Conservation (phyloP, 1,139 yeast species). For the Pneumocystis carinii region DNA sequence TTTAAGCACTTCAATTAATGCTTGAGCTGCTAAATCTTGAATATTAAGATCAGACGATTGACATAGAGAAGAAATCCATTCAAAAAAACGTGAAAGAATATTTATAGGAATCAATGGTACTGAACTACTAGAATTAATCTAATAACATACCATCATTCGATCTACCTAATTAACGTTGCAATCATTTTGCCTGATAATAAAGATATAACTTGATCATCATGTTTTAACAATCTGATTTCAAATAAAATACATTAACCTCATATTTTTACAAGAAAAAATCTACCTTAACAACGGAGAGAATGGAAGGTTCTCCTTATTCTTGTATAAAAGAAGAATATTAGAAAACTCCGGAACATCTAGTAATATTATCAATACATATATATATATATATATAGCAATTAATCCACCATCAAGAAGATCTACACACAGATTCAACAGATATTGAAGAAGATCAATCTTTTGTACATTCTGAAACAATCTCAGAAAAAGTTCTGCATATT, state of each 20-base stretch:
- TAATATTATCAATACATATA: constrained; percentile 3
- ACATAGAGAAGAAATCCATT: constrained; percentile 33
- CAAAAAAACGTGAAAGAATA: constrained; percentile 31
- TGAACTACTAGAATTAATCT: constrained; percentile 20
- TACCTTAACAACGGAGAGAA: constrained; percentile 40
- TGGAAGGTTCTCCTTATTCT: constrained; percentile 35
- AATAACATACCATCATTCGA: constrained; percentile 19
- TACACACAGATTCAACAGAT: constrained; percentile 51
- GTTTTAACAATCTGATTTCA: constrained; percentile 9
- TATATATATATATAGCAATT: not conserved
- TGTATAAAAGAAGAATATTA: constrained; percentile 32
- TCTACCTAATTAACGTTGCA: constrained; percentile 20
- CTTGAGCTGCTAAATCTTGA: constrained; percentile 54
- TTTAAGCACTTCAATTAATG: constrained; percentile 47
- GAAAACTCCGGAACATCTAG: constrained; percentile 19
- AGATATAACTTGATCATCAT: constrained; percentile 27
- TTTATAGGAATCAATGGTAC: constrained; percentile 20
- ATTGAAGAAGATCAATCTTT: constrained; percentile 61
- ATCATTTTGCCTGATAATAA: constrained; percentile 24
- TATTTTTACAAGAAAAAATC: not conserved
- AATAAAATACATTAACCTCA: not conserved
- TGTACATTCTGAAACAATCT: constrained; percentile 38
- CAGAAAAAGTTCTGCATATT: constrained; percentile 44
- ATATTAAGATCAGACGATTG: constrained; percentile 36
- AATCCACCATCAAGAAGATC: constrained; percentile 33